Evolutionary conservation across 805 yeast genomes (phyloP).

Genomic region (Kodamaea neixiangensis): DNA sequence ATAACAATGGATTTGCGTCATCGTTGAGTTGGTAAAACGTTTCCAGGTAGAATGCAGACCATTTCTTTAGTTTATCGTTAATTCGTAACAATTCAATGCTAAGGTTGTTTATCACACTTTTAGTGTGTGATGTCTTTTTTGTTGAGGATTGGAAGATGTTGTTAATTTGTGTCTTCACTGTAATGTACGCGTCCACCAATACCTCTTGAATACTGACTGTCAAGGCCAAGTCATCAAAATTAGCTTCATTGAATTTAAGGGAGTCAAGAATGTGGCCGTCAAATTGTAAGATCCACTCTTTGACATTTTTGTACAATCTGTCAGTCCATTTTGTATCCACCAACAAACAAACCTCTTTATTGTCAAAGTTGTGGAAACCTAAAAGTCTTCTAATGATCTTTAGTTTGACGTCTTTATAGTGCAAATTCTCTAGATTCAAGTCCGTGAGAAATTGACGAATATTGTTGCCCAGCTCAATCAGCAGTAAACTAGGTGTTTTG

Average conservation of each 20-base stretch:
- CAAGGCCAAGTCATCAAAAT: constrained; percentile 18
- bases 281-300: constrained; percentile 35
- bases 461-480: constrained; percentile 15
- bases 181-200: constrained; percentile 44
- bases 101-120: constrained; percentile 31
- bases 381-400: constrained; percentile 27
- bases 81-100: constrained; percentile 41
- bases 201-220: constrained; percentile 48
- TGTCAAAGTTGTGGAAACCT: constrained; percentile 11
- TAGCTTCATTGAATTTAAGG: not conserved
- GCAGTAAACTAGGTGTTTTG: constrained; percentile 11
- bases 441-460: constrained; percentile 18
- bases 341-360: constrained; percentile 28
- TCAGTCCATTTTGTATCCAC: constrained; percentile 42
- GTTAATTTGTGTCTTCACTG: constrained; percentile 28
- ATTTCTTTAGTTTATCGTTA: constrained; percentile 45
- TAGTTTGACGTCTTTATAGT: constrained; percentile 25
- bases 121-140: constrained; percentile 22
- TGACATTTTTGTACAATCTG: constrained; percentile 32
- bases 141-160: constrained; percentile 16
- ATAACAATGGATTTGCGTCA: not conserved
- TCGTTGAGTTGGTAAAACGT: constrained; percentile 9
- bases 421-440: constrained; percentile 14
- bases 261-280: constrained; percentile 23
- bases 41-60: constrained; percentile 46